These are phyloP conservation scores for Mycena floridula DNA, from an alignment of 768 basidiomycete species.

Conservation along the genomic window DNA sequence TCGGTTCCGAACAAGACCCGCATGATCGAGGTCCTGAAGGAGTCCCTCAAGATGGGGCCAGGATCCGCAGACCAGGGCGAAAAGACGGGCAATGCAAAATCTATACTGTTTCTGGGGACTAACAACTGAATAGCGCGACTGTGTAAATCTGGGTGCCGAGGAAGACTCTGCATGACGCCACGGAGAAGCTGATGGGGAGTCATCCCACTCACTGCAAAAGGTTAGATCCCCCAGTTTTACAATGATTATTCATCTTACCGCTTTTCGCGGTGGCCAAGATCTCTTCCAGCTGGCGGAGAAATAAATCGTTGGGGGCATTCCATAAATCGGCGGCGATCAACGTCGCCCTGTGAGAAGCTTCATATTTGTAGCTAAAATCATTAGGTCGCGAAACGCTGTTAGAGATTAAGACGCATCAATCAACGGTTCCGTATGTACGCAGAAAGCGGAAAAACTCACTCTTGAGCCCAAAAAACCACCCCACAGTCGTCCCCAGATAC, in stretches of 20 bases:
- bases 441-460: conserved; percentile 45
- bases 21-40: neutral
- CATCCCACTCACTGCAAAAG: conserved; percentile 28
- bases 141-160: conserved; percentile 31
- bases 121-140: conserved; percentile 31
- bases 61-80: neutral
- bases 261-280: conserved; percentile 23
- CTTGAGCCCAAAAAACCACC: conserved; percentile 65
- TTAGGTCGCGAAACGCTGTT: conserved; percentile 52
- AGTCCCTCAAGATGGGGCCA: neutral
- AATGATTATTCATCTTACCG: conserved; percentile 18
- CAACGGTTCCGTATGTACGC: neutral
- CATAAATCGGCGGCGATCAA: conserved; percentile 56
- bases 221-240: neutral
- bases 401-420: neutral
- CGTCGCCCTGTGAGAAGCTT: conserved; percentile 53
- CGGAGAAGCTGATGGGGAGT: conserved; percentile 48
- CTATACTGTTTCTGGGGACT: conserved; percentile 40
- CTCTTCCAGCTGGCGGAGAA: conserved; percentile 26
- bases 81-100: neutral
- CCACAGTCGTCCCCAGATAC: conserved; percentile 50
- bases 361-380: conserved; percentile 80
- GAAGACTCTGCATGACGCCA: conserved; percentile 31
- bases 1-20: neutral
- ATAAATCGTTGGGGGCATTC: conserved; percentile 30